Conservation (phyloP, 2,329 filamentous ascomycete species). For the Apiospora sp. region DNA sequence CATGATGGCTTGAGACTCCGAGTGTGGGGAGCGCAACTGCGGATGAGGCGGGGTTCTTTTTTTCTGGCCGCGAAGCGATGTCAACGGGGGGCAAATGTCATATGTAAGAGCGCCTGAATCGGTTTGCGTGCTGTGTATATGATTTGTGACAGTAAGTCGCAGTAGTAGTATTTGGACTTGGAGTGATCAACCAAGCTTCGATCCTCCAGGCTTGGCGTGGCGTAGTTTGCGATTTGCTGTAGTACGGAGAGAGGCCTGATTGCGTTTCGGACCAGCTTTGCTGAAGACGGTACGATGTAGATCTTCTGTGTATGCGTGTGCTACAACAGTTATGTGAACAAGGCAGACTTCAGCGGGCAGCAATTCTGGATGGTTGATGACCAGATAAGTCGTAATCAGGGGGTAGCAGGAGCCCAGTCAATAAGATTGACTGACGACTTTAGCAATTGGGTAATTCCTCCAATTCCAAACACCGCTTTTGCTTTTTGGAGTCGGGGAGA, state of each 20-base stretch:
- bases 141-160: neutral
- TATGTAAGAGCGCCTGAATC: neutral
- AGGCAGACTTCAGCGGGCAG: neutral
- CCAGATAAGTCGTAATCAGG: slow-evolving; percentile 1
- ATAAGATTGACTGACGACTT: slow-evolving; percentile 11
- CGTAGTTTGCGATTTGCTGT: slow-evolving; percentile 13
- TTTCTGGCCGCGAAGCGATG: neutral
- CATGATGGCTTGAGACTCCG: slow-evolving; percentile 16
- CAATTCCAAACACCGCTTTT: slow-evolving; percentile 5
- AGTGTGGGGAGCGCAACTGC: neutral
- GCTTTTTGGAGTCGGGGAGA: slow-evolving; percentile 9
- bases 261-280: neutral
- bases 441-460: slow-evolving; percentile 12
- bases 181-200: neutral
- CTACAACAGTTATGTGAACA: neutral
- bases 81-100: slow-evolving; percentile 3
- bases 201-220: slow-evolving; percentile 9
- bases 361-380: neutral
- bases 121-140: neutral
- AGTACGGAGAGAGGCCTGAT: slow-evolving; percentile 10
- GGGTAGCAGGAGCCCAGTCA: neutral
- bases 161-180: neutral
- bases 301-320: neutral
- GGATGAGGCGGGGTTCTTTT: slow-evolving; percentile 1
- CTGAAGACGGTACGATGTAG: neutral